phyloP scores from a whole-genome alignment of 2,329 filamentous ascomycete species.

The Diaporthe nobilis region DNA sequence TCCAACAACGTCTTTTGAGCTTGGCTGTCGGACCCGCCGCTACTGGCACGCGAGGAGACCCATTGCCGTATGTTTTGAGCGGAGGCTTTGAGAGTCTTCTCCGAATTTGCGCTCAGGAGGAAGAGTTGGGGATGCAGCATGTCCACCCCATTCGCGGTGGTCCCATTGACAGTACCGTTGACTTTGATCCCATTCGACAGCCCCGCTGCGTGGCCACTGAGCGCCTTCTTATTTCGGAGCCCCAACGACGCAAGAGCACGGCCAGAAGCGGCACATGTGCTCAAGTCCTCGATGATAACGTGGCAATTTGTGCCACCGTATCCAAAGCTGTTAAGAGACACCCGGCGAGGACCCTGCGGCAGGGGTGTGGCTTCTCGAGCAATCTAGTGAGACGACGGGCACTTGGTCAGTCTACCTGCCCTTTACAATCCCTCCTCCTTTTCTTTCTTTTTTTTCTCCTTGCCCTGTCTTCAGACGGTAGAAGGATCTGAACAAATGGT shows the following conservation, averaged over 20 bases:
- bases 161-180: background rate
- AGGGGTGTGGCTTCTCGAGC: conserved; percentile 40
- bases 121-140: background rate
- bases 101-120: conserved; percentile 17
- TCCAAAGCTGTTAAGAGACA: conserved; percentile 57
- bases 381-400: background rate
- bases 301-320: conserved; percentile 62
- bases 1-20: background rate
- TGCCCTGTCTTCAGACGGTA: conserved; percentile 29
- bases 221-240: background rate
- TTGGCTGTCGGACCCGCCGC: background rate
- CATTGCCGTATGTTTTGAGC: background rate
- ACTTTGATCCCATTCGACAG: background rate
- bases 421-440: no score
- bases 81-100: conserved; percentile 10
- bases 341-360: conserved; percentile 38
- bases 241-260: background rate
- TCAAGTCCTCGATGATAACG: conserved; percentile 52
- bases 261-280: background rate
- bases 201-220: background rate
- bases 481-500: background rate
- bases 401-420: background rate
- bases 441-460: background rate
- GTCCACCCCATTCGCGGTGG: no score
- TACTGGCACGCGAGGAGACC: background rate